A percentile compares a stretch with the other conserved stretches of the same genome.
Evolutionary conservation across 2,329 filamentous ascomycete genomes (phyloP).

Genomic region (Calonectria pseudoturangicola): DNA sequence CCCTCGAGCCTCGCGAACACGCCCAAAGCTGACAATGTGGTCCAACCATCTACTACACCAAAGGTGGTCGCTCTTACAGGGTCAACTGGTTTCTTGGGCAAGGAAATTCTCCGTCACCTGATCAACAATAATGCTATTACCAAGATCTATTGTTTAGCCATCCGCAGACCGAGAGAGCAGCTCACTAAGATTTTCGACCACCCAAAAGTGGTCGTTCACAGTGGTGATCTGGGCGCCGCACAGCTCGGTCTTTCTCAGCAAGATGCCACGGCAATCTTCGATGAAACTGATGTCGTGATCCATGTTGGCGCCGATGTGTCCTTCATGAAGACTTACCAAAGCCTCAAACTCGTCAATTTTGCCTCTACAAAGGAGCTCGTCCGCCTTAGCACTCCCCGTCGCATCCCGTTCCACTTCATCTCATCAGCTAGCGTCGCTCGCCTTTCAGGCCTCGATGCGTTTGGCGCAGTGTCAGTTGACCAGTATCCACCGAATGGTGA

Average conservation of each 20-base stretch:
- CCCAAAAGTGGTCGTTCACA: conserved; percentile 58
- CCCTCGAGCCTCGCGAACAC: not conserved
- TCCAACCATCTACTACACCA: not conserved
- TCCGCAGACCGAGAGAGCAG: conserved; percentile 52
- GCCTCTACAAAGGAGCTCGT: conserved; percentile 55
- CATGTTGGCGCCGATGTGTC: conserved; percentile 65
- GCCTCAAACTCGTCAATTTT: conserved; percentile 55
- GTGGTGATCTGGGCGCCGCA: conserved; percentile 60
- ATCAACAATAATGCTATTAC: conserved; percentile 55
- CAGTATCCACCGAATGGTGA: conserved; percentile 6
- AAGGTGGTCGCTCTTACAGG: conserved; percentile 44
- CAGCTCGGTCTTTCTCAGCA: conserved; percentile 62
- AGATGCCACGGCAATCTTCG: conserved; percentile 55
- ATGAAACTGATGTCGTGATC: conserved; percentile 67
- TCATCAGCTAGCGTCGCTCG: conserved; percentile 49
- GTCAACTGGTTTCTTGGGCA: conserved; percentile 46
- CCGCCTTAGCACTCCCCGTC: conserved; percentile 29
- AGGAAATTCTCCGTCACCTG: conserved; percentile 60
- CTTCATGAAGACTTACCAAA: conserved; percentile 58
- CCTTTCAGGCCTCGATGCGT: not conserved
- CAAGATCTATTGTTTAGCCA: conserved; percentile 67
- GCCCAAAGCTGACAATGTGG: not conserved
- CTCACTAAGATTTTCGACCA: not conserved
- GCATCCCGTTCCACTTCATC: conserved; percentile 60
- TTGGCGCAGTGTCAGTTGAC: conserved; percentile 1